These are phyloP conservation scores for Nakazawaea wyomingensis DNA, from an alignment of 805 yeast species.

Conservation along the genomic window DNA sequence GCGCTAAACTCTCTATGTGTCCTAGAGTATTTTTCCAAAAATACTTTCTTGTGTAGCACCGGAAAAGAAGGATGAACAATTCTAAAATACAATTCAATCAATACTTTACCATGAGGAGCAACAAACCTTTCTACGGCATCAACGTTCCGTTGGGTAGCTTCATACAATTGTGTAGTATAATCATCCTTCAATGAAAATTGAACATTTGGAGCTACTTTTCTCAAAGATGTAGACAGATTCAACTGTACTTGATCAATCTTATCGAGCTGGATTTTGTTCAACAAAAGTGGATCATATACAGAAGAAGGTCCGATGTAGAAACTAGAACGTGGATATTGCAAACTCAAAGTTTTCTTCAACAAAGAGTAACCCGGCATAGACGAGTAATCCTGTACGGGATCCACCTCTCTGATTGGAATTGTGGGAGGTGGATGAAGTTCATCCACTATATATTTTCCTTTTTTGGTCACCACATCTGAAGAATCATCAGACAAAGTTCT, in stretches of 20 bases:
- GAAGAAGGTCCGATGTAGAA: conserved; percentile 88
- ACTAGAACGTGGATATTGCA: conserved; percentile 87
- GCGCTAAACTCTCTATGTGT: conserved; percentile 92
- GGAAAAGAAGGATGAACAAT: conserved; percentile 91
- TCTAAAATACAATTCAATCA: conserved; percentile 76
- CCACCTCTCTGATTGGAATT: conserved; percentile 42
- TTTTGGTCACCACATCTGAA: conserved; percentile 17
- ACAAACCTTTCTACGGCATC: conserved; percentile 81
- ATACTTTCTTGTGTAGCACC: conserved; percentile 83
- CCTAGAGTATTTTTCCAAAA: conserved; percentile 82
- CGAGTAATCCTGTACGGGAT: conserved; percentile 66
- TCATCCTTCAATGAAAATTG: conserved; percentile 82
- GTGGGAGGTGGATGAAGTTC: conserved; percentile 32
- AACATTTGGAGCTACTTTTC: conserved; percentile 73
- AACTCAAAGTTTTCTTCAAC: conserved; percentile 61
- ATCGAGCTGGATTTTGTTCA: conserved; percentile 59
- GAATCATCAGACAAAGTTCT: conserved; percentile 28
- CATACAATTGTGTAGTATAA: conserved; percentile 62
- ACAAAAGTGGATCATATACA: conserved; percentile 65
- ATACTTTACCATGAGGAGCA: conserved; percentile 86
- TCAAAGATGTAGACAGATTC: conserved; percentile 56
- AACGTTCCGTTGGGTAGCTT: conserved; percentile 66
- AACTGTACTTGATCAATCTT: conserved; percentile 79
- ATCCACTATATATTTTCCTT: conserved; percentile 26
- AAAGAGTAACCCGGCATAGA: conserved; percentile 57